A percentile compares a stretch with the other conserved stretches of the same genome.
These are phyloP conservation scores for Mycena chlorophos DNA, from an alignment of 768 basidiomycete species.

Conservation along the genomic window DNA sequence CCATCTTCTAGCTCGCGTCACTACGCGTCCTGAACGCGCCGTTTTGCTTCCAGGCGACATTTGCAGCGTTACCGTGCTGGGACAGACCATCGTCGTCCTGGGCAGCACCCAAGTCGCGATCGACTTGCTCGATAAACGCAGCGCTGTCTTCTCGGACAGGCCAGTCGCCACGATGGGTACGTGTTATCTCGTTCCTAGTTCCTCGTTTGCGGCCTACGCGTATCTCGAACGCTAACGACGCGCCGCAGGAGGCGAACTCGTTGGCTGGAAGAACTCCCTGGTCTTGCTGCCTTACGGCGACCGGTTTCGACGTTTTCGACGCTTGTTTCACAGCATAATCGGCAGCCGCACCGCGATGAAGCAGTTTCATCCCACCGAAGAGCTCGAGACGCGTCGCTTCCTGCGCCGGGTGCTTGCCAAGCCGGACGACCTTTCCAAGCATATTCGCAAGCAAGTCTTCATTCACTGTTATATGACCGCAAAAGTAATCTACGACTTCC, in stretches of 20 bases:
- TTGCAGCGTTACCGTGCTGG: conserved; percentile 57
- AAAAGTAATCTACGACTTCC: neutral
- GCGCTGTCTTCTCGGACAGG: conserved; percentile 67
- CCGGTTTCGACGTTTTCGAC: conserved; percentile 54
- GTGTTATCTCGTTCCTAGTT: neutral
- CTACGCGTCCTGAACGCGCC: conserved; percentile 5
- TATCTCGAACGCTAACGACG: conserved; percentile 25
- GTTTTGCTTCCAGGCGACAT: conserved; percentile 56
- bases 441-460: conserved; percentile 48
- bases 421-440: conserved; percentile 45
- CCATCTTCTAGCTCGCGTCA: neutral
- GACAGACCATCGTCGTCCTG: conserved; percentile 58
- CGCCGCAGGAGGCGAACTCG: conserved; percentile 55
- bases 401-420: conserved; percentile 48
- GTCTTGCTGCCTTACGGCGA: conserved; percentile 59
- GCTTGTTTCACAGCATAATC: conserved; percentile 52
- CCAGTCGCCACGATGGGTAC: conserved; percentile 38
- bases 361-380: conserved; percentile 44
- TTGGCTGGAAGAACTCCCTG: conserved; percentile 59
- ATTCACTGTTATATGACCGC: conserved; percentile 1
- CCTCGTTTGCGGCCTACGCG: too few species aligned
- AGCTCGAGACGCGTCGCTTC: conserved; percentile 49
- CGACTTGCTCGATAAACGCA: conserved; percentile 68
- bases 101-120: conserved; percentile 51
- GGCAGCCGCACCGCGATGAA: conserved; percentile 45